Base-by-base conservation (phyloP, 2,329 filamentous ascomycete genomes). In the Talaromyces rugulosus region DNA sequence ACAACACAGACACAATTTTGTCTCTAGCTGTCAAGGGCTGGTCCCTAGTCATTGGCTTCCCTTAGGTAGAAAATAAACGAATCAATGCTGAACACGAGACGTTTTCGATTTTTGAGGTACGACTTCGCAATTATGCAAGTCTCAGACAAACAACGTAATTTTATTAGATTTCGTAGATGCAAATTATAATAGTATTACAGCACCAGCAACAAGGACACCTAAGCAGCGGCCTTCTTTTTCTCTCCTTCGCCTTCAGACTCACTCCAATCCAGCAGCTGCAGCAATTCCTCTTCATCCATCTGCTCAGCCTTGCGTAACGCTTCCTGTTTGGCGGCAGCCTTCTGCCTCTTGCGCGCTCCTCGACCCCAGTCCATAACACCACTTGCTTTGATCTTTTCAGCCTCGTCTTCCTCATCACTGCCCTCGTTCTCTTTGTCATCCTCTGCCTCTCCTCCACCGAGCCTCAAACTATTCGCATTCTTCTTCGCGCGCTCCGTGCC, bases 251-350 rank as follows among this genome's bases (percentile, higher is more conserved):
- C 59, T 16, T 65, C 63, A 23, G 62, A 59, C 34, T 69, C 64
- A 82, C 66, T 85, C 80, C 63, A 65, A 28, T 83, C 80, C 71
- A 91, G 73, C 68, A 87, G 86, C 74, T 91, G 86, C 69, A 85
- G 82, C 67, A 92, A 89, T 70, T 91, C 88, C 79, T 88, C 87
- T 73, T 90, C 87, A 66, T 87, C 86, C 65, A 89, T 83, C 63
- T 87, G 84, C 66, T 87, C 87, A 69, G 85, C 80, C 67, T 77
- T 74, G 77, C 85, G 80, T 66, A 89, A 87, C 66, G 86, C 81
- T 40, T 80, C 72, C 71, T 85, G 81, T 78, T 85, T 85, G 62
- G 89, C 78, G 74, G 87, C 78, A 75, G 87, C 81, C 63, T 82
- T 81, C 78, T 90, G 87, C 68, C 87, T 82, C 71, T 84, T 82